These are phyloP conservation scores for Prorocentrum cordatum DNA, from an alignment of 169 alveolate species.

Conservation along the genomic window DNA sequence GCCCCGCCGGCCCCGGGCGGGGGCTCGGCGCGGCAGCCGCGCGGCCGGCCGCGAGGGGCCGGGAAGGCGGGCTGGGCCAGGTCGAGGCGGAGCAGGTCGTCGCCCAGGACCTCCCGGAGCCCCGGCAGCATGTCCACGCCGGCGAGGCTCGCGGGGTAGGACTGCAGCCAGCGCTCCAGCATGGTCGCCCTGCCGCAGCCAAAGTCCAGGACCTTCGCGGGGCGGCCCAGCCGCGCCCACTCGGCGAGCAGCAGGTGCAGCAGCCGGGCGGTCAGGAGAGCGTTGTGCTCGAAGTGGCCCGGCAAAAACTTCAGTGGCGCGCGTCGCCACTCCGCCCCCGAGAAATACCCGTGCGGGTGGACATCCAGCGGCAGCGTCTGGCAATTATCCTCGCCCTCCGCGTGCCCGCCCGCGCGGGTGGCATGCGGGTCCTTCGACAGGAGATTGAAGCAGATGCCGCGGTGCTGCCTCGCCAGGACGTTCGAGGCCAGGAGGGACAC, in stretches of 20 bases:
- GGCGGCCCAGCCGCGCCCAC: constrained; percentile 10
- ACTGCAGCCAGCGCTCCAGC: constrained; percentile 43
- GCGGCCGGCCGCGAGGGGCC: no score
- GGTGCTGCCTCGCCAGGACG: constrained; percentile 43
- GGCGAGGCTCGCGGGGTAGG: constrained; percentile 1
- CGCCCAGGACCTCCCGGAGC: no score
- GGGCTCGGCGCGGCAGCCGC: no score
- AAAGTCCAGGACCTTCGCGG: constrained; percentile 32
- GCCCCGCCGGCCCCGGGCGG: no score
- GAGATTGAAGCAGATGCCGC: constrained; percentile 31
- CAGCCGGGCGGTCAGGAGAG: not conserved
- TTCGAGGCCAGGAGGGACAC: not conserved
- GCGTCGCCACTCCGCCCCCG: no score
- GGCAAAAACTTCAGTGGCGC: not conserved
- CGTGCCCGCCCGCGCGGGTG: not conserved
- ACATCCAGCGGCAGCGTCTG: not conserved
- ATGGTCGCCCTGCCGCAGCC: constrained; percentile 43
- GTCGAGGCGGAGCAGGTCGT: no score
- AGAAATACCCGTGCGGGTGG: not conserved
- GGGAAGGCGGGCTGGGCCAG: no score
- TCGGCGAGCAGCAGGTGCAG: constrained; percentile 16
- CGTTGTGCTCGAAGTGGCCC: not conserved
- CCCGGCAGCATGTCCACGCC: constrained; percentile 40
- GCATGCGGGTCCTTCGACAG: not conserved
- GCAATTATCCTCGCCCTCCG: not conserved